These are phyloP conservation scores for Cerioporus squamosus DNA, from an alignment of 1,284 basidiomycete species.

Conservation along the genomic window DNA sequence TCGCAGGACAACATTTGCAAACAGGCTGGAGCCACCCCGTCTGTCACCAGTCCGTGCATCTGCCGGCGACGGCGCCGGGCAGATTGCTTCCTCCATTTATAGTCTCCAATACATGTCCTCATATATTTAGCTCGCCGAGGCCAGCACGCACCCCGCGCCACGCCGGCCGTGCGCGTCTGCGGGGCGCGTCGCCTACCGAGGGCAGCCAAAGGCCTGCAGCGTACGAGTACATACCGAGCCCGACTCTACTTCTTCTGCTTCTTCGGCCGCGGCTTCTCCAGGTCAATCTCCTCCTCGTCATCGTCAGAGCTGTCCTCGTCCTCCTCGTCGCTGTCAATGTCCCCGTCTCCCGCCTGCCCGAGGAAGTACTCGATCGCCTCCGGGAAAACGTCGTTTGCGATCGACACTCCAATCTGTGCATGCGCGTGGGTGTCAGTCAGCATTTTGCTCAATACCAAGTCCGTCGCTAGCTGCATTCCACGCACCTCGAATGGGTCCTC, in stretches of 20 bases:
- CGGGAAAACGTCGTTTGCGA: slow-evolving; percentile 78
- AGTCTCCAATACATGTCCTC: slow-evolving; percentile 19
- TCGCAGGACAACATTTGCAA: slow-evolving; percentile 4
- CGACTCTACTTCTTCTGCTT: slow-evolving; percentile 60
- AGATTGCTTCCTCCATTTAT: slow-evolving; percentile 16
- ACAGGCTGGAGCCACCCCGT: too few relatives aligned
- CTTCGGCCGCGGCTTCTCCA: slow-evolving; percentile 78
- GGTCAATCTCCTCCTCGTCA: slow-evolving; percentile 79
- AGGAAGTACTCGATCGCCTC: slow-evolving; percentile 81
- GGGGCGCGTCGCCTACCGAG: too few relatives aligned
- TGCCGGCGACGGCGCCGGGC: neutral
- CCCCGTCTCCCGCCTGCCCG: slow-evolving; percentile 61
- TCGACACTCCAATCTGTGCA: slow-evolving; percentile 65
- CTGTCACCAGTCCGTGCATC: neutral
- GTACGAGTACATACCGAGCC: too few relatives aligned
- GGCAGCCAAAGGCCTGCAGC: too few relatives aligned
- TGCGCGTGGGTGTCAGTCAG: slow-evolving; percentile 9
- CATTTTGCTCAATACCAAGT: neutral
- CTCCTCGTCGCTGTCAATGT: slow-evolving; percentile 65
- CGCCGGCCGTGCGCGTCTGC: too few relatives aligned
- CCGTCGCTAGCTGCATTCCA: slow-evolving; percentile 23
- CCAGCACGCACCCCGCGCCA: too few relatives aligned
- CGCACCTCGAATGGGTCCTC: slow-evolving; percentile 71
- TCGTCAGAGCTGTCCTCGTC: slow-evolving; percentile 70
- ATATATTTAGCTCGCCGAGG: slow-evolving; percentile 25